Base-by-base conservation (phyloP, 2,329 filamentous ascomycete genomes). In the Pseudomassariella vexata region DNA sequence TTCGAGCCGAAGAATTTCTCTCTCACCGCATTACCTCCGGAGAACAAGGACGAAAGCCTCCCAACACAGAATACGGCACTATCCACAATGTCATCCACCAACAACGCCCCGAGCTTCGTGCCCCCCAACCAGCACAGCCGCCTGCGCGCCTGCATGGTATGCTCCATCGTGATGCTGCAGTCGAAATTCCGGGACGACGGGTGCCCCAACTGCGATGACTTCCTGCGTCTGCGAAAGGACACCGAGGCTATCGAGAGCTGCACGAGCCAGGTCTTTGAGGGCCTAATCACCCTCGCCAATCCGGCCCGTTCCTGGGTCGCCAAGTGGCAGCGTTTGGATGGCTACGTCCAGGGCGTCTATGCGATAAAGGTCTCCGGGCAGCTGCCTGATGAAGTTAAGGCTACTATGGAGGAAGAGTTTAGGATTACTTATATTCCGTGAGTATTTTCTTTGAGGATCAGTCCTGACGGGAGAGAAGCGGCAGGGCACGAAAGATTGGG, bases 81-180 rank as follows among this genome's bases (percentile, higher is more conserved):
- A 11, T 30, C 22, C 30, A 34, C 23, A 44, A 35, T 35, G 69
- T 68, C 65, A 60, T 62, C 9, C 56, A 66, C 36, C n/a, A n/a
- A n/a, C n/a, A n/a, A n/a, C n/a, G n/a, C n/a, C n/a, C n/a, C n/a
- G n/a, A 82, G 79, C 58, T 88, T 78, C 58, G 81, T 88, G 40
- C 65, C 83, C 11, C 73, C 84, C 6, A 73, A 70, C 56, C 85
- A 92, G 62, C 79, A 83, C 66, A 85, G 89, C 62, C 81, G 85
- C 57, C 76, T 94, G 47, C 89, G 92, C 62, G 92, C 92, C 52
- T 98, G 92, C 71, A 95, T 98, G 88, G 87, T 96, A 48, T 98
- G 92, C 76, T 90, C 87, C 34, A 84, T 96, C 55, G 86, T 96
- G 44, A 87, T 90, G 70, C 82, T 85, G 39, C 79, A 82, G 52